Base-by-base conservation (phyloP, 768 basidiomycete species). In the Cystobasidium tubakii region DNA sequence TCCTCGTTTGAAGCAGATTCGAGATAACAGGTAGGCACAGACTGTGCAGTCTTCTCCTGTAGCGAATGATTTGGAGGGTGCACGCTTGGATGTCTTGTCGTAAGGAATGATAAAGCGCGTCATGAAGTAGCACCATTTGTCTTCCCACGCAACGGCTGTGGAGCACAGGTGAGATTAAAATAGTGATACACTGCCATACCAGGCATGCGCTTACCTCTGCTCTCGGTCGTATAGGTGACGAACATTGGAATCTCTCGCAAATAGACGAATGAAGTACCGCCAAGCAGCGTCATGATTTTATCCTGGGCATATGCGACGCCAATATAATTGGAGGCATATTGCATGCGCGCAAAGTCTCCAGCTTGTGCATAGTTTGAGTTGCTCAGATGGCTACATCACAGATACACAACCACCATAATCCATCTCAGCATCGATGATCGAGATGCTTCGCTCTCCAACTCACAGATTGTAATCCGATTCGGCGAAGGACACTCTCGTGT, bases 401-500 rank as follows among this genome's bases (percentile, higher is more conserved):
- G n/a, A n/a, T n/a, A n/a, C n/a, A n/a, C n/a, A n/a, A n/a, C n/a
- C n/a, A n/a, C n/a, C n/a, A n/a, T n/a, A n/a, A n/a, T n/a, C n/a
- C n/a, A n/a, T n/a, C n/a, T 39, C 7, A 39, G 23, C 6, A 19
- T 27, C 13, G 33, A 21, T 33, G 63, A 43, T 29, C 31, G 50
- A 33, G 29, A 3, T 3, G 25, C n/a, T n/a, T n/a, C n/a, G n/a
- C n/a, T n/a, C n/a, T n/a, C 4, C 7, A 65, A 50, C 69, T 27
- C n/a, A 71, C 69, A 71, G 69, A 36, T 71, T 71, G 34, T 71
- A 71, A 44, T 71, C 69, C 7, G 69, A 71, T 43, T 71, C 69
- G 27, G 69, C 69, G 54, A 71, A 71, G 2, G 69, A 71, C 9
- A 71, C 69, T 36, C 55, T 55, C 2, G 53, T 71, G n/a, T 71